Evolutionary conservation across 2,329 filamentous ascomycete species (phyloP), one percentile per base, ranked within the genome.

Genomic region (Neofusicoccum sp.): DNA sequence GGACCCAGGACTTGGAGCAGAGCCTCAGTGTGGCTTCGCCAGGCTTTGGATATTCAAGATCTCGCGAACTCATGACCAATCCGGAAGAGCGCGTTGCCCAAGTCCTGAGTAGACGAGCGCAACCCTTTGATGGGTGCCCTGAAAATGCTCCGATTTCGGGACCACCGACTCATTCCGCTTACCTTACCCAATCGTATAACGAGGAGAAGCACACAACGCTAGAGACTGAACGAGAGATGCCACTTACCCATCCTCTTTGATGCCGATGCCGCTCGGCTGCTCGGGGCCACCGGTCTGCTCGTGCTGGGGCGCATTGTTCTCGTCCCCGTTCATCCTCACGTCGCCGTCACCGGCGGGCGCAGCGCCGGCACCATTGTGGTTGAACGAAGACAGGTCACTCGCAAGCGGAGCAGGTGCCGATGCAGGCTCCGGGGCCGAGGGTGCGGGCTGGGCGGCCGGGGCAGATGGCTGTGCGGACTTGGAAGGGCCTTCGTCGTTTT

Each of bases 191-290:
- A 36, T 16, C 9, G n/a, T 26, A 16, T 44, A 38, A 40, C 11
- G 30, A 26, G 57, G 26, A 38, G 36, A 33, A 44, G 36, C 20
- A 44, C 28, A 38, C 20, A 34, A 24, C 2, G n/a, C 2, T 14
- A 43, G 7, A 31, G 34, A 51, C 26, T 9, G 24, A 60, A 20
- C 33, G 20, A 54, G 54, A 45, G 20, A 12, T 2, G 8, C 5
- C 2, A 76, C 91, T 93, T 87, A 96, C 91, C 91, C 91, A 73
- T 96, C 91, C 85, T 96, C 91, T 77, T 96, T 96, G 61, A 93
- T 90, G 63, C 87, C 89, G 63, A 89, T 86, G 63, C 77, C 76
- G 34, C 76, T 76, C 63, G 79, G 78, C 60, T 80, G 75, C 53
- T 78, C 75, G 33, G 78, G 73, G 33, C 65, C 43, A 34, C 72